A percentile compares a stretch with the other conserved stretches of the same genome.
Conservation (phyloP, 371 early-diverging fungal species). For the Nosema muscidifuracis region DNA sequence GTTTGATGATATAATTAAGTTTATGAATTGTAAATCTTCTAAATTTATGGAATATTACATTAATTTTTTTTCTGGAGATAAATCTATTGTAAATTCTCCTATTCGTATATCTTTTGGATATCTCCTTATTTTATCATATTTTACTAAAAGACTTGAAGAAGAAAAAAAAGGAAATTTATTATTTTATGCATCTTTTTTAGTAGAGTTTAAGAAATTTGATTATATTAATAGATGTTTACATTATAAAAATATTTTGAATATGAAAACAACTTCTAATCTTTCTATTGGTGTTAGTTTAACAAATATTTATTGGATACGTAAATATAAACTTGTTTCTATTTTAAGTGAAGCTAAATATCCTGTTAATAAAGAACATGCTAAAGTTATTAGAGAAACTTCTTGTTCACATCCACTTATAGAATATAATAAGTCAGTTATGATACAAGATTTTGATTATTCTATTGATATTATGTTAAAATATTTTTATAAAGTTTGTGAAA, state of each 20-base stretch:
- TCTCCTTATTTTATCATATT: background rate
- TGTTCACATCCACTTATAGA: background rate
- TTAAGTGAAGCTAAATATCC: background rate
- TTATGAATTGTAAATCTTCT: no score
- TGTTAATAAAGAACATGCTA: background rate
- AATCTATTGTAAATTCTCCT: background rate
- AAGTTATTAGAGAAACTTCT: background rate
- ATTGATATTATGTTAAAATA: background rate
- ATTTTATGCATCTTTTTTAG: background rate
- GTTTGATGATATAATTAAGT: background rate
- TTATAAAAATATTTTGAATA: background rate
- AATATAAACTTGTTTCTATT: background rate
- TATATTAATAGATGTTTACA: background rate
- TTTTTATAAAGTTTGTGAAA: background rate
- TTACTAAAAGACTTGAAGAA: background rate
- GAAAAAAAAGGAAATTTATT: background rate
- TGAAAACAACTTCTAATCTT: background rate
- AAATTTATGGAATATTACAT: background rate
- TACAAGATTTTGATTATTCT: background rate
- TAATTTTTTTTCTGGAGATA: constrained; percentile 7
- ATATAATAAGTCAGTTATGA: background rate
- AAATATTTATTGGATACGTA: background rate
- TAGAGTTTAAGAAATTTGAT: background rate
- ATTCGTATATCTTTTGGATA: background rate
- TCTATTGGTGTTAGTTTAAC: background rate